These are phyloP conservation scores for Fusarium succisae DNA, from an alignment of 2,329 filamentous ascomycete genomes.

Conservation along the genomic window DNA sequence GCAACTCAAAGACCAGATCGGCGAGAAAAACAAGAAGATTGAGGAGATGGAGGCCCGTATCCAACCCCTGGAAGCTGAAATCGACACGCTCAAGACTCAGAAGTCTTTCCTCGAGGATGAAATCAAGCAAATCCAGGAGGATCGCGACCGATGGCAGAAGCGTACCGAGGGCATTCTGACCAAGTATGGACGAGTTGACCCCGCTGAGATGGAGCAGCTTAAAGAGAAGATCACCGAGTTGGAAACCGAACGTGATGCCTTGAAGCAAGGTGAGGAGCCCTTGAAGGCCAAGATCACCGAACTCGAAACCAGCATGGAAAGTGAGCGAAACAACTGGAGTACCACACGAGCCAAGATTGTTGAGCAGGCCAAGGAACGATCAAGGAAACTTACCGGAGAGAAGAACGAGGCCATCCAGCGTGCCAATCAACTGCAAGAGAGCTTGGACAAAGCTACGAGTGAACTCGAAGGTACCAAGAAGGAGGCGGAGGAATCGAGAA, in stretches of 20 bases:
- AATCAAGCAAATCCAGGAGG: constrained; percentile 86
- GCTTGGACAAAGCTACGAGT: constrained; percentile 57
- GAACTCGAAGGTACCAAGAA: constrained; percentile 65
- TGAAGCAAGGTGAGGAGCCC: constrained; percentile 60
- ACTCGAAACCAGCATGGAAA: constrained; percentile 61
- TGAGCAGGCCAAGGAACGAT: constrained; percentile 71
- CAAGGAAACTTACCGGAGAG: constrained; percentile 62
- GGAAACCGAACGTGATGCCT: constrained; percentile 70
- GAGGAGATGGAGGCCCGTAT: constrained; percentile 79
- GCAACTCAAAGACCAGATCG: constrained; percentile 78
- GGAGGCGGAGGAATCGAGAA: constrained; percentile 45
- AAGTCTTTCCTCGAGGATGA: constrained; percentile 86
- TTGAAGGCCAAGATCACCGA: constrained; percentile 65
- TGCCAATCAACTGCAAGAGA: constrained; percentile 61
- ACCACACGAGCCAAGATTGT: constrained; percentile 63
- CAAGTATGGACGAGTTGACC: constrained; percentile 95
- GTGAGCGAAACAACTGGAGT: constrained; percentile 64
- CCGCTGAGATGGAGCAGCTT: constrained; percentile 88
- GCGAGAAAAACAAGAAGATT: constrained; percentile 78
- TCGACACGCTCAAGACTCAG: constrained; percentile 84
- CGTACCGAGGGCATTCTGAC: constrained; percentile 94
- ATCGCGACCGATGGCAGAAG: constrained; percentile 95
- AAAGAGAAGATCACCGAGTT: constrained; percentile 78
- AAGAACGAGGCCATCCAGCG: constrained; percentile 63
- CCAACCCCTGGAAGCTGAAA: constrained; percentile 81